These are phyloP conservation scores for Neocatenulostroma microsporum DNA, from an alignment of 2,329 filamentous ascomycete species.

Conservation along the genomic window DNA sequence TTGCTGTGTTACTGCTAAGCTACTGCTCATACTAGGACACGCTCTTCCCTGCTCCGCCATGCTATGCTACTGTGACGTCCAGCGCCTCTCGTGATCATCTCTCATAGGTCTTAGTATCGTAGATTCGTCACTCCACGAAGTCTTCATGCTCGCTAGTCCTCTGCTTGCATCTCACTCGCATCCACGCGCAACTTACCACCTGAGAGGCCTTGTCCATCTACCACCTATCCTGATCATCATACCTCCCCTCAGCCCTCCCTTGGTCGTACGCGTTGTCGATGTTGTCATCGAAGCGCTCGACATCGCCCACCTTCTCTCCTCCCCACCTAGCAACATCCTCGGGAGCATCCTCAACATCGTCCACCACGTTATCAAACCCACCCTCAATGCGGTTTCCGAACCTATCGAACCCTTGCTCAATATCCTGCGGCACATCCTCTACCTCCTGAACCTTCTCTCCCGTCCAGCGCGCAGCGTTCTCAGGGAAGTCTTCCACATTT, in stretches of 20 bases:
- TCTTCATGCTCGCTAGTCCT: too few relatives aligned
- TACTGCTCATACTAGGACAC: too few relatives aligned
- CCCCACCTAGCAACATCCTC: slow-evolving; percentile 26
- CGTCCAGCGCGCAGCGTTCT: slow-evolving; percentile 38
- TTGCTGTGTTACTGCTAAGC: too few relatives aligned
- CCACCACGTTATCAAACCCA: slow-evolving; percentile 25
- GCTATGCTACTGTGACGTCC: too few relatives aligned
- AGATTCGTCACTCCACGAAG: too few relatives aligned
- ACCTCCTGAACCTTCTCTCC: slow-evolving; percentile 36
- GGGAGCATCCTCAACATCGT: slow-evolving; percentile 32
- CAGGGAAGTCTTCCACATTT: slow-evolving; percentile 35
- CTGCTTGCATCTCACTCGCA: too few relatives aligned
- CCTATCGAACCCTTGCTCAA: slow-evolving; percentile 27
- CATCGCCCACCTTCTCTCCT: slow-evolving; percentile 36
- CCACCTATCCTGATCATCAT: slow-evolving; percentile 15
- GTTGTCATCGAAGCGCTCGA: slow-evolving; percentile 38
- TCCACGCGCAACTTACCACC: slow-evolving; percentile 1
- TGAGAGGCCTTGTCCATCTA: too few relatives aligned
- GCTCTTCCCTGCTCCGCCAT: too few relatives aligned
- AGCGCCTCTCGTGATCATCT: too few relatives aligned
- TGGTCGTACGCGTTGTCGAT: slow-evolving; percentile 39
- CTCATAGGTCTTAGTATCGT: too few relatives aligned
- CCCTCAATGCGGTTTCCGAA: slow-evolving; percentile 29
- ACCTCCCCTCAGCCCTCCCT: slow-evolving; percentile 29
- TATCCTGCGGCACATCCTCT: slow-evolving; percentile 32